phyloP scores from a whole-genome alignment of 2,329 filamentous ascomycete species.

The Emydomyces testavorans region DNA sequence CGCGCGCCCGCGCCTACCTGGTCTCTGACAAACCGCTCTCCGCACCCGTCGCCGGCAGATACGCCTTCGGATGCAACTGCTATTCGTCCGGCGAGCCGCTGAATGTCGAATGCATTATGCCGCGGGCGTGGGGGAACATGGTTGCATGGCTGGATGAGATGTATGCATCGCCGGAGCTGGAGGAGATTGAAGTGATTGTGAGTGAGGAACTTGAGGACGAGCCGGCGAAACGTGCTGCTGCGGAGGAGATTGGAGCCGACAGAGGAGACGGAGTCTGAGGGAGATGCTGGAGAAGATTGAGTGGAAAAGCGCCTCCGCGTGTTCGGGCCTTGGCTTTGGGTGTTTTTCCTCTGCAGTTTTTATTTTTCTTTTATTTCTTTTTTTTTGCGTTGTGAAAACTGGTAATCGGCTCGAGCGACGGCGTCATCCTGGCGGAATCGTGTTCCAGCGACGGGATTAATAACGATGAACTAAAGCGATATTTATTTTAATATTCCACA shows the following conservation, averaged over 20 bases:
- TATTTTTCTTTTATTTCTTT: neutral
- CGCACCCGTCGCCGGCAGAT: constrained; percentile 43
- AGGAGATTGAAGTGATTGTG: constrained; percentile 16
- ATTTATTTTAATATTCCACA: no score
- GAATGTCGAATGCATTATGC: constrained; percentile 52
- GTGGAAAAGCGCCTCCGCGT: no score
- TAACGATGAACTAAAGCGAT: no score
- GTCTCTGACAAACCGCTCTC: constrained; percentile 43
- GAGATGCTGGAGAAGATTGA: neutral
- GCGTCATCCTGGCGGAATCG: neutral
- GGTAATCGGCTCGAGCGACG: neutral
- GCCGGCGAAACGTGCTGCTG: neutral
- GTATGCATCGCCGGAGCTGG: constrained; percentile 17
- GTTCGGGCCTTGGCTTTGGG: no score
- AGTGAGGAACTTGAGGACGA: constrained; percentile 13
- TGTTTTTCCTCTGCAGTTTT: neutral
- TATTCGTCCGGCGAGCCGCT: constrained; percentile 55
- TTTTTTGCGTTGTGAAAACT: neutral
- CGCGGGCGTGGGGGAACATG: constrained; percentile 43
- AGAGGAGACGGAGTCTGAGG: neutral
- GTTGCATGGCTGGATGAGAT: constrained; percentile 47
- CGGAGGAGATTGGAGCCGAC: neutral
- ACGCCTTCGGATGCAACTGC: constrained; percentile 52
- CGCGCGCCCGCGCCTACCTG: constrained; percentile 53
- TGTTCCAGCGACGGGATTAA: constrained; percentile 1